Percentiles rank a stretch among this genome's conserved stretches.
Conservation (phyloP, 2,329 filamentous ascomycete species). For the Ceratocystis cubensis region DNA sequence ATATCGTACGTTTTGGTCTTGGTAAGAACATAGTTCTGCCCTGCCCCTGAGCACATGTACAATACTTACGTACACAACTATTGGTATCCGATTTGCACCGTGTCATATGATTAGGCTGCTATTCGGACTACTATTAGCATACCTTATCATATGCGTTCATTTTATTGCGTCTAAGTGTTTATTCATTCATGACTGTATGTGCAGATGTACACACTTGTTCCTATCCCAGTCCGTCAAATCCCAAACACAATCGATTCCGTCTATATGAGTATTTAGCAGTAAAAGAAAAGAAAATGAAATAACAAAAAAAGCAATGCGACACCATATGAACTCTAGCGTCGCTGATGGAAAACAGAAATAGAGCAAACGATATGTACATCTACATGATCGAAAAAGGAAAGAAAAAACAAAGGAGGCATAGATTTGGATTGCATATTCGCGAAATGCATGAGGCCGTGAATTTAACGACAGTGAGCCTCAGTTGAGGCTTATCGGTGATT, state of each 20-base stretch:
- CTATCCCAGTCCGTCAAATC: background rate
- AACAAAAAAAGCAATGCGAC: background rate
- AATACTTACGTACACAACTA: background rate
- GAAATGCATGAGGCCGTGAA: background rate
- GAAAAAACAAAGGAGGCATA: background rate
- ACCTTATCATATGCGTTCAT: too few relatives aligned
- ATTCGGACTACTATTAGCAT: background rate
- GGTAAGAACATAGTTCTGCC: background rate
- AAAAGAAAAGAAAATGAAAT: background rate
- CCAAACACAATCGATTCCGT: background rate
- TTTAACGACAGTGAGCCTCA: background rate
- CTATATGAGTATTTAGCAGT: background rate
- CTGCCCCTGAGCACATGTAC: background rate
- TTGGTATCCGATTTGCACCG: background rate
- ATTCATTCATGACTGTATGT: background rate
- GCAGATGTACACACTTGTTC: background rate
- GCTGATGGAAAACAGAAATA: background rate
- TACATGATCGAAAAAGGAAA: background rate
- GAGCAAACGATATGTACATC: background rate
- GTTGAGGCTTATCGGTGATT: constrained; percentile 25
- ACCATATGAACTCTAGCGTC: background rate
- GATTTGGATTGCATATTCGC: background rate
- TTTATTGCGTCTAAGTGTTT: background rate
- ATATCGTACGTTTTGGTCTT: constrained; percentile 3
- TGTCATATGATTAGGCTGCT: background rate